Evolutionary conservation across 176 grass and related monocot species (phyloP).

Genomic region (Musa schizocarpa): DNA sequence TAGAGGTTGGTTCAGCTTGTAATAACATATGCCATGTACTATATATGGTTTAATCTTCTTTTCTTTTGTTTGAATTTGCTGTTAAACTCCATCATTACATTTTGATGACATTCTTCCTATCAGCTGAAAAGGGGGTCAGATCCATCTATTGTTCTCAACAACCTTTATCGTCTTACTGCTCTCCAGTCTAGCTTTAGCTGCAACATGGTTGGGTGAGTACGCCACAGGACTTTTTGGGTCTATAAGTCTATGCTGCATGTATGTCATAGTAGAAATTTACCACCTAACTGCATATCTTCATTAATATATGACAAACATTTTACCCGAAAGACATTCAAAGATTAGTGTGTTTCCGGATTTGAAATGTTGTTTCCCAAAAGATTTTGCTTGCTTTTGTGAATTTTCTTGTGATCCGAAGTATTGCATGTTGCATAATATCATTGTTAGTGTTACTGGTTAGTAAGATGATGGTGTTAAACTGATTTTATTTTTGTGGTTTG

Average conservation of each 20-base stretch:
- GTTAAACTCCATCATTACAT: slow-evolving; percentile 1
- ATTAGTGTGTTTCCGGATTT: too few relatives aligned
- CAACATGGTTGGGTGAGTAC: slow-evolving; percentile 96
- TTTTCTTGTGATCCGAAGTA: too few relatives aligned
- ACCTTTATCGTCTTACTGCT: slow-evolving; percentile 79
- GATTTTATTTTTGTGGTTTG: too few relatives aligned
- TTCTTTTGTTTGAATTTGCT: slow-evolving; percentile 2
- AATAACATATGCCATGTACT: slow-evolving; percentile 6
- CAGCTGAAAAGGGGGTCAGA: slow-evolving; percentile 83
- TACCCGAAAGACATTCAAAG: too few relatives aligned
- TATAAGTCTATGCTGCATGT: not conserved
- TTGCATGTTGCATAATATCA: too few relatives aligned
- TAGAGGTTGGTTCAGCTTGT: slow-evolving; percentile 57
- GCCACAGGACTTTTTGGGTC: not conserved
- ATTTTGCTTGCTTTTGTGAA: too few relatives aligned
- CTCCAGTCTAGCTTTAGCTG: slow-evolving; percentile 98
- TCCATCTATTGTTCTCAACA: slow-evolving; percentile 78
- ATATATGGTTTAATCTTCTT: not conserved
- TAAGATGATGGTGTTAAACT: too few relatives aligned
- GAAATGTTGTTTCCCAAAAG: too few relatives aligned
- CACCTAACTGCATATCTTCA: not conserved
- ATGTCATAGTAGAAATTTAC: not conserved
- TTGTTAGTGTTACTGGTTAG: too few relatives aligned
- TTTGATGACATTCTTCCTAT: slow-evolving; percentile 16
- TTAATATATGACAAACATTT: not conserved